Evolutionary conservation across 495 filamentous ascomycete genomes (phyloP).

Genomic region (Trichoderma reesei): DNA sequence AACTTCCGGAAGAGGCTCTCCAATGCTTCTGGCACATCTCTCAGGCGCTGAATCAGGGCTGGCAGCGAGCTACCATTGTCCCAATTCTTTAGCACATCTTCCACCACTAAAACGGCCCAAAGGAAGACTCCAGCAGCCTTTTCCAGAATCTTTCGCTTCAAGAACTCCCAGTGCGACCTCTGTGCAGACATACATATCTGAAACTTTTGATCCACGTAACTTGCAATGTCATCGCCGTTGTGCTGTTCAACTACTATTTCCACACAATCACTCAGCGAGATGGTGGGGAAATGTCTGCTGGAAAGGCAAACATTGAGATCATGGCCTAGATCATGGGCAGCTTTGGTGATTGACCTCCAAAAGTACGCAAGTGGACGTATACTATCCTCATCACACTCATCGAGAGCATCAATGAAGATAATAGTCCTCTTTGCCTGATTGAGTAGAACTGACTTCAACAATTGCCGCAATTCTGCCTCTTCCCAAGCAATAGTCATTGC

Average conservation of each 20-base stretch:
- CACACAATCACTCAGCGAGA: not conserved
- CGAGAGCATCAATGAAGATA: constrained; percentile 32
- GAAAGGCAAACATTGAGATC: constrained; percentile 8
- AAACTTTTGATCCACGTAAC: constrained; percentile 11
- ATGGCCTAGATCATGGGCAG: not conserved
- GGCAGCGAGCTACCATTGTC: constrained; percentile 9
- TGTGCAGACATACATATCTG: not conserved
- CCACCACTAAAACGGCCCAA: constrained; percentile 17
- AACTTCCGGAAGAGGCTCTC: not conserved
- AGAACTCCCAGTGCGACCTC: not conserved
- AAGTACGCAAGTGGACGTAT: not conserved
- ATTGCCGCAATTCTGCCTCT: constrained; percentile 7
- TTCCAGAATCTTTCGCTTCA: constrained; percentile 8
- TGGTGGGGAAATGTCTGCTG: constrained; percentile 3
- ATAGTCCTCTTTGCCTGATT: constrained; percentile 13
- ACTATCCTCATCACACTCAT: constrained; percentile 24
- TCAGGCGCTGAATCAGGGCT: not conserved
- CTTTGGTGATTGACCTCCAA: not conserved
- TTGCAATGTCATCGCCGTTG: constrained; percentile 5
- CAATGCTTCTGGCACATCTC: not conserved
- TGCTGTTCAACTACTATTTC: constrained; percentile 7
- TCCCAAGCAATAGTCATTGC: not conserved
- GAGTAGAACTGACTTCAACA: constrained; percentile 1
- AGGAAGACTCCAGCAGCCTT: constrained; percentile 16
- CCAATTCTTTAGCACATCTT: constrained; percentile 12